Base-by-base conservation (phyloP, 2,329 filamentous ascomycete genomes). In the Alternaria incomplexa region DNA sequence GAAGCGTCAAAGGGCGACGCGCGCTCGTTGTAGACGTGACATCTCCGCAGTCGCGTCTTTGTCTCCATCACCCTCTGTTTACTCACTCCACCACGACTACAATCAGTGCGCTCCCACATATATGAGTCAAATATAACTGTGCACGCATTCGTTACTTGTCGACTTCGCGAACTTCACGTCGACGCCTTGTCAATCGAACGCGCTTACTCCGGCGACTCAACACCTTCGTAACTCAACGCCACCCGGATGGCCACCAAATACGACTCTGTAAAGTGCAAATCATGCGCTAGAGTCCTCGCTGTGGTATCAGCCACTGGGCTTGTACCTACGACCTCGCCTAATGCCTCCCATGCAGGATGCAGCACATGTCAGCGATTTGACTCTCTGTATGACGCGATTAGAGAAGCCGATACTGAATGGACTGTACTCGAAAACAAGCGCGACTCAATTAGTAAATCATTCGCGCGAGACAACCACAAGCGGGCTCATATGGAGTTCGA, bases 401-500 rank as follows among this genome's bases (percentile, higher is more conserved):
- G 66, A 25, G 40, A 53, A 28, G 66, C 64, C 30, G 63, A 73
- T 36, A 53, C 54, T 25, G 60, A 62, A 20, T 74, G 66, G 54
- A 55, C 53, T 12, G 40, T 36, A 4, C 17, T 70, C 7, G 53
- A 61, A 40, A 30, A 64, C 20, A 66, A 72, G 36, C 60, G 69
- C 9, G 58, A 63, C 20, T 62, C 65, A 1, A 61, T 68, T 48
- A 58, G 64, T 1, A 68, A 70, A 10, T 46, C 58, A 20, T 46
- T 61, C 22, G 72, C 71, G 17, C 59, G 71, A 6, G 56, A 63
- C 5, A 65, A 63, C 5, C 36, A 64, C 43, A 69, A 61, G 17
- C 59, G 25, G 28, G 64, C 68, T 13, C 69, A 67, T 17, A 67
- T 69, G 57, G 64, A 64, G 4, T 66, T 75, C 30, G 69, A 71